Conservation (phyloP, 2,329 filamentous ascomycete genomes). For the Trichoderma afroharzianum region DNA sequence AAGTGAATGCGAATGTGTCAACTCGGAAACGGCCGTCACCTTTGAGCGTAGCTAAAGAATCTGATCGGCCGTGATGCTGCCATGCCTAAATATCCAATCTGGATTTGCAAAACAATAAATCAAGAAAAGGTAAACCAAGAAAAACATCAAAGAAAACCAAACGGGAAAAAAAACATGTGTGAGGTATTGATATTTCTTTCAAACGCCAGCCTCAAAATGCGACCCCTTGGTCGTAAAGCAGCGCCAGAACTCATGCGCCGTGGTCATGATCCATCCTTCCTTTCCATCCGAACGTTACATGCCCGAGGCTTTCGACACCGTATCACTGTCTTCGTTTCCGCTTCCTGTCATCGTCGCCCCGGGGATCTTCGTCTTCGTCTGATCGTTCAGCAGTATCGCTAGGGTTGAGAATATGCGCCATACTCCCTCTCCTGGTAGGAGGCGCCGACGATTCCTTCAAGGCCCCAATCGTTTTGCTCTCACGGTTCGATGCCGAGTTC, state of each 20-base stretch:
- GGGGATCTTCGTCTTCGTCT: constrained; percentile 53
- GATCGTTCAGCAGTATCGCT: constrained; percentile 54
- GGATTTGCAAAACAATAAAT: neutral
- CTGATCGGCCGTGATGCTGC: neutral
- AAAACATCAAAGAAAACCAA: neutral
- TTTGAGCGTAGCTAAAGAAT: neutral
- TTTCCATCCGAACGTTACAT: neutral
- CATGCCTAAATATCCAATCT: constrained; percentile 6
- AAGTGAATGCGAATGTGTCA: neutral
- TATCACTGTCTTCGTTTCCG: constrained; percentile 54
- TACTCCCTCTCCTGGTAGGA: constrained; percentile 55
- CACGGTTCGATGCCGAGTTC: constrained; percentile 46
- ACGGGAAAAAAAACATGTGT: neutral
- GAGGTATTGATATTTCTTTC: constrained; percentile 1
- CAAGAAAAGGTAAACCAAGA: neutral
- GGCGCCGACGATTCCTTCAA: constrained; percentile 55
- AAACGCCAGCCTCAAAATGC: constrained; percentile 7
- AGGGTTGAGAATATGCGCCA: constrained; percentile 62
- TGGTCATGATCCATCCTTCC: constrained; percentile 1
- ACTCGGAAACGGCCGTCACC: neutral
- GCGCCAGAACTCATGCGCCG: constrained; percentile 2
- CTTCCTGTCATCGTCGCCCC: constrained; percentile 58
- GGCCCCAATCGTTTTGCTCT: constrained; percentile 47
- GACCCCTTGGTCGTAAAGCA: constrained; percentile 4
- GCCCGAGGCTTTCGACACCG: neutral